phyloP scores from a whole-genome alignment of 225 moss, liverwort and hornwort genomes.

The Polytrichum commune region DNA sequence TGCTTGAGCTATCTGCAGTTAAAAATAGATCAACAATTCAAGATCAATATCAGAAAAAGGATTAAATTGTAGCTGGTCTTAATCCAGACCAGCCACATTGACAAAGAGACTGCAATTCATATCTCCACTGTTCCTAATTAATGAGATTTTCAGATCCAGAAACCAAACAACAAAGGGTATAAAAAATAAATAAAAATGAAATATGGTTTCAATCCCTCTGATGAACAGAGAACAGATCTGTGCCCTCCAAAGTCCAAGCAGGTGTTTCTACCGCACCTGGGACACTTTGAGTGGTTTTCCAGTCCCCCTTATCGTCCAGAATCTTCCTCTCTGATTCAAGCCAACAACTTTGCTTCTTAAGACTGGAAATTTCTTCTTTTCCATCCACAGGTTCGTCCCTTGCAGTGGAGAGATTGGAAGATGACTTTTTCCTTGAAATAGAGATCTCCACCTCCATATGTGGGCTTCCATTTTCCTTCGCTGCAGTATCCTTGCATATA shows the following conservation, averaged over 20 bases:
- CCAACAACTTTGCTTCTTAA: slow-evolving; percentile 17
- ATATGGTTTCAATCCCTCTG: neutral
- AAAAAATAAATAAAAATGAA: neutral
- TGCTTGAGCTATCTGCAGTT: slow-evolving; percentile 36
- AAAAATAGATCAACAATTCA: no score
- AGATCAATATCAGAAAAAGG: no score
- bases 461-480: slow-evolving; percentile 16
- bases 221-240: neutral
- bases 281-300: slow-evolving; percentile 10
- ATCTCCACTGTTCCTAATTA: no score
- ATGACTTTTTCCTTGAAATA: neutral
- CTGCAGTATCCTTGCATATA: slow-evolving; percentile 14
- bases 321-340: slow-evolving; percentile 22
- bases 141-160: neutral
- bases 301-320: slow-evolving; percentile 24
- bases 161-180: no score
- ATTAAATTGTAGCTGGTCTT: no score
- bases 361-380: slow-evolving; percentile 19
- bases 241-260: no score
- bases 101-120: neutral
- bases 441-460: slow-evolving; percentile 13
- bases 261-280: neutral
- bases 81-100: neutral
- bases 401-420: slow-evolving; percentile 11
- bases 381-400: slow-evolving; percentile 17